Percentiles rank a stretch among this genome's conserved stretches.
These are phyloP conservation scores for Boletus rex-veris DNA, from an alignment of 768 basidiomycete genomes.

Conservation along the genomic window DNA sequence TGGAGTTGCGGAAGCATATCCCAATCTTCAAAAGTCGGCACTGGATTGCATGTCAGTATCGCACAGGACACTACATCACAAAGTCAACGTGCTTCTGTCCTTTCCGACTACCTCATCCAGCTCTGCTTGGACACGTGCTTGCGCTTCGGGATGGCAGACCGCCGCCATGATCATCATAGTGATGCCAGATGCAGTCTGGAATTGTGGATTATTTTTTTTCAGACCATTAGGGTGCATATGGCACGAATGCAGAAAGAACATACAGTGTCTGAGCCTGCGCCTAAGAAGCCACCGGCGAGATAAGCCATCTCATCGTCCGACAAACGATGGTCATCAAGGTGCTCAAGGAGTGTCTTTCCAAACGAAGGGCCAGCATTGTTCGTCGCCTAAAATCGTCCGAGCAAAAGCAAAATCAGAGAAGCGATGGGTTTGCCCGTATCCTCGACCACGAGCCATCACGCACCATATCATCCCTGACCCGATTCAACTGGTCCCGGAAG, in stretches of 20 bases:
- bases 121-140: conserved; percentile 46
- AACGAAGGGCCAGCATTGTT: conserved; percentile 32
- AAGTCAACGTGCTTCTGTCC: conserved; percentile 16
- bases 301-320: conserved; percentile 53
- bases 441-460: neutral
- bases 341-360: conserved; percentile 50
- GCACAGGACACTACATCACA: neutral
- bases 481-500: conserved; percentile 43
- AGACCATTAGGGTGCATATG: neutral
- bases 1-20: conserved; percentile 31
- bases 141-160: conserved; percentile 47
- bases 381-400: neutral
- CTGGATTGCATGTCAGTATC: conserved; percentile 11
- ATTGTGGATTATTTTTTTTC: neutral
- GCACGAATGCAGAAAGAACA: neutral
- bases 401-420: neutral
- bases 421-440: neutral
- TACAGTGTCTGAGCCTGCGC: conserved; percentile 54
- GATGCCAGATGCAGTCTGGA: conserved; percentile 47
- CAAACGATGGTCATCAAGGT: conserved; percentile 44
- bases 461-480: conserved; percentile 8
- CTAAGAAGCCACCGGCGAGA: conserved; percentile 58
- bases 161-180: conserved; percentile 46
- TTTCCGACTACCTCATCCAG: conserved; percentile 47
- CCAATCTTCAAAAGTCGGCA: conserved; percentile 34